A percentile compares a stretch with the other conserved stretches of the same genome.
phyloP scores from a whole-genome alignment of 495 filamentous ascomycete species.

The Lasiosphaeria hispida region DNA sequence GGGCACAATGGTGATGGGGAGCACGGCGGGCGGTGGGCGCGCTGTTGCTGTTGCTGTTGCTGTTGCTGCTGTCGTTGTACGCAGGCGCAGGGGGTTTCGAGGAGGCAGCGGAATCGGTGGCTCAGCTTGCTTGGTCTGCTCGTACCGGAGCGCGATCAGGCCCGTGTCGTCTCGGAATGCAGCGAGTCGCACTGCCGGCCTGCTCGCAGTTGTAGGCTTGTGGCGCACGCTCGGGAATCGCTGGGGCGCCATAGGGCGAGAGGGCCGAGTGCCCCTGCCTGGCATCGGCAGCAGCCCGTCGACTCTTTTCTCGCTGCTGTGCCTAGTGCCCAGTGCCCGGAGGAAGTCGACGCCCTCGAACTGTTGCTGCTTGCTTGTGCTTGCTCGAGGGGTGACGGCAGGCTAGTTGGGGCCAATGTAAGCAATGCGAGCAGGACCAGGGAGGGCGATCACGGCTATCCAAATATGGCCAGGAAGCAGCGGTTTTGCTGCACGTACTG shows the following conservation, averaged over 20 bases:
- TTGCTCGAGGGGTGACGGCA: too few species aligned
- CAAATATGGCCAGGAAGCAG: too few species aligned
- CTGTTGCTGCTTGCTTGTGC: too few species aligned
- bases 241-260: conserved; percentile 29
- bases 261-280: neutral
- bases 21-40: conserved; percentile 18
- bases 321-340: too few species aligned
- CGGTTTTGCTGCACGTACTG: too few species aligned
- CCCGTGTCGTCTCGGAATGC: conserved; percentile 47
- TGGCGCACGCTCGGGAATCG: conserved; percentile 36
- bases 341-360: too few species aligned
- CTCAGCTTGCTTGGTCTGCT: conserved; percentile 53
- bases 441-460: neutral
- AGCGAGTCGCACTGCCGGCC: conserved; percentile 32
- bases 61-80: conserved; percentile 19
- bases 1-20: conserved; percentile 34
- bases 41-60: conserved; percentile 29
- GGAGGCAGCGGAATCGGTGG: conserved; percentile 55
- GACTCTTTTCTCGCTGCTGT: neutral
- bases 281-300: neutral
- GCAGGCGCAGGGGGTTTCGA: conserved; percentile 30
- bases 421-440: neutral
- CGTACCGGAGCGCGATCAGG: conserved; percentile 54
- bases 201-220: conserved; percentile 15
- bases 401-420: neutral